These are phyloP conservation scores for Trypanosoma mega DNA, from an alignment of 208 protist genomes.

Conservation along the genomic window DNA sequence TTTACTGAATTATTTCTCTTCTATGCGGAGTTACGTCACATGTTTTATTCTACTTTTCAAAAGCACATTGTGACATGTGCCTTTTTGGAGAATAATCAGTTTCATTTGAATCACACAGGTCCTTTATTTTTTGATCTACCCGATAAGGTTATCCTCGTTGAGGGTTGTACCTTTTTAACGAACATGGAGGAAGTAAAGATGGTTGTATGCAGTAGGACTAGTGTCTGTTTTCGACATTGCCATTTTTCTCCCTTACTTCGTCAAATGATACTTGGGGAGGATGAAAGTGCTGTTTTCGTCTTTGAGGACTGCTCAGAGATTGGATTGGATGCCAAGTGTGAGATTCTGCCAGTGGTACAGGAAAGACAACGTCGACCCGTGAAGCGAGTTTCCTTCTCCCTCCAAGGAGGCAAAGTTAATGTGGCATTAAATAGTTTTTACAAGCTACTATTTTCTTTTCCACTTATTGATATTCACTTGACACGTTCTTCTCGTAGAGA, in stretches of 20 bases:
- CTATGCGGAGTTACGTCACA: background rate
- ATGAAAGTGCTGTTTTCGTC: constrained; percentile 30
- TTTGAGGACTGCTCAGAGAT: constrained; percentile 27
- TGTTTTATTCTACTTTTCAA: constrained; percentile 21
- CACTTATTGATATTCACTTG: constrained; percentile 6
- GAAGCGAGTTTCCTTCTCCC: background rate
- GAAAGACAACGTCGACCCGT: background rate
- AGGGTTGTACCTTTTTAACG: constrained; percentile 45
- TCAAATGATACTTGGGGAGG: constrained; percentile 14
- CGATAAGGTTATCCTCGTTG: constrained; percentile 39
- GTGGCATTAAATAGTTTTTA: background rate
- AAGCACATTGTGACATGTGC: constrained; percentile 24
- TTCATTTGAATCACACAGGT: constrained; percentile 43
- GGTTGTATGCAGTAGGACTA: constrained; percentile 34
- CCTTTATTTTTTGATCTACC: constrained; percentile 45
- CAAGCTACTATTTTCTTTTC: constrained; percentile 7
- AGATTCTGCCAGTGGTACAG: background rate
- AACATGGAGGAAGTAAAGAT: background rate
- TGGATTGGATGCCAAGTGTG: background rate
- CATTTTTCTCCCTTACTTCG: constrained; percentile 23
- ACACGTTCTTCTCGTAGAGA: background rate
- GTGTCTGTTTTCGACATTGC: constrained; percentile 54
- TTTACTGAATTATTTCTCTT: constrained; percentile 5
- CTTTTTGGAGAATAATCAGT: constrained; percentile 8
- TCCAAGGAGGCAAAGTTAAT: constrained; percentile 8